Evolutionary conservation across 176 grass and related monocot species (phyloP).

Genomic region (Phoenix dactylifera): DNA sequence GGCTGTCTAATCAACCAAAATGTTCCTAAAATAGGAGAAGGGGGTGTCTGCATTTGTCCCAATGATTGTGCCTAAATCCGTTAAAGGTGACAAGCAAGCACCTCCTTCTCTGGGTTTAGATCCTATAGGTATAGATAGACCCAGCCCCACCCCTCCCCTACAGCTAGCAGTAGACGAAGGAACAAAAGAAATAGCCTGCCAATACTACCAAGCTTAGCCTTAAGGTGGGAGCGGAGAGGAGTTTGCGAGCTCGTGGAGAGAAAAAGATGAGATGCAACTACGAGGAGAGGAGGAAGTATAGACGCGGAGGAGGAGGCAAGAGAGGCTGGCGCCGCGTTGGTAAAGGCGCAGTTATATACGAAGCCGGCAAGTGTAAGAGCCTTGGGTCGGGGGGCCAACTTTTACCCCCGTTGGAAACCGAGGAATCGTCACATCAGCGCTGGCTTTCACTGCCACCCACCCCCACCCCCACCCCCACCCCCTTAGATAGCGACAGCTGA

Average conservation of each 20-base stretch:
- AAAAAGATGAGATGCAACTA: no score
- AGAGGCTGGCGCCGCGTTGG: conserved; percentile 1
- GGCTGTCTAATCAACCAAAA: conserved; percentile 10
- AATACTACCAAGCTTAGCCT: no score
- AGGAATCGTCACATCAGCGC: conserved; percentile 91
- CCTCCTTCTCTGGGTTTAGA: neutral
- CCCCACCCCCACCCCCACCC: conserved; percentile 10
- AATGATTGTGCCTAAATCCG: conserved; percentile 79
- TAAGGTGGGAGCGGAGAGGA: no score
- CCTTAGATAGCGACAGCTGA: conserved; percentile 47
- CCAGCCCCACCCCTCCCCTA: no score
- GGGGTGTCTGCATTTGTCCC: conserved; percentile 45
- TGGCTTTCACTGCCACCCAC: conserved; percentile 27
- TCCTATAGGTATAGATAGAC: neutral
- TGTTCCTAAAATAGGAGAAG: conserved; percentile 45
- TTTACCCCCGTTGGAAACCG: conserved; percentile 76
- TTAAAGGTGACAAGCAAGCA: conserved; percentile 18
- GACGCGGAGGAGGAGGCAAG: neutral
- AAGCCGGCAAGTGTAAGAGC: conserved; percentile 28
- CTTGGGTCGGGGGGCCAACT: conserved; percentile 20
- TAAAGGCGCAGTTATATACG: conserved; percentile 32
- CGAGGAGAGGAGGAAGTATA: neutral
- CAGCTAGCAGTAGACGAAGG: no score
- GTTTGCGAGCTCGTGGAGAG: no score
- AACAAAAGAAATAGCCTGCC: no score